Base-by-base conservation (phyloP, 768 basidiomycete species). In the Mycena pura region DNA sequence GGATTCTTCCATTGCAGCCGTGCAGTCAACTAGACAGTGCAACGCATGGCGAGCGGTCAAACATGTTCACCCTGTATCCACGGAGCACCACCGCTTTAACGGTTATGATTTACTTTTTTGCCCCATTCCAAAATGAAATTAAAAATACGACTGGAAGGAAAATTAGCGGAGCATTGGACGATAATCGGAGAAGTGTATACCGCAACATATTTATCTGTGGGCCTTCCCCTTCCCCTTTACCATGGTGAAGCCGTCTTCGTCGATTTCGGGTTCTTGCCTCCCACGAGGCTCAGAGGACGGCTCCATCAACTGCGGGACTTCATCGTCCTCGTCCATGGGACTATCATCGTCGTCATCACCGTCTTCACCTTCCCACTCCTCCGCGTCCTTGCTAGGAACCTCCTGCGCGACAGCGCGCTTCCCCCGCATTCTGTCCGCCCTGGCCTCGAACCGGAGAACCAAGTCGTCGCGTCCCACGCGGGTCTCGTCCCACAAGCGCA, bases 181-280 rank as follows among this genome's bases (percentile, higher is more conserved):
- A n/a, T n/a, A n/a, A n/a, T n/a, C n/a, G n/a, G n/a, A n/a, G n/a
- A n/a, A n/a, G n/a, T n/a, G n/a, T n/a, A 52, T 34, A 60, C 43
- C 28, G 15, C n/a, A n/a, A 38, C 19, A 28, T 19, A 46, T 29
- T 77, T 65, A 83, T 73, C 73, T 72, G 60, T 76, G 75, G 43
- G 80, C 78, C 69, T 86, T 88, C 11, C 85, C 82, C 67, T 85
- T 87, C 24, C 78, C 80, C 66, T 84, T 84, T 3, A 99, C 93
- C 49, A 90, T 70, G 3, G 90, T 93, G 71, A 99, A 99, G 1
- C 96, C 96, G 60, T 99, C 95, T 62, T 95, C 92, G 68, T 98
- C 96, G 0, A 96, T 81, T 49, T 92, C 84, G 0, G 91, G 89
- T 68, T 90, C 88, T 11, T 80, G 76, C 50, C 74, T 78, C n/a